Evolutionary conservation across 345 rosid genomes (phyloP).

Genomic region (Boechera divaricarpa): DNA sequence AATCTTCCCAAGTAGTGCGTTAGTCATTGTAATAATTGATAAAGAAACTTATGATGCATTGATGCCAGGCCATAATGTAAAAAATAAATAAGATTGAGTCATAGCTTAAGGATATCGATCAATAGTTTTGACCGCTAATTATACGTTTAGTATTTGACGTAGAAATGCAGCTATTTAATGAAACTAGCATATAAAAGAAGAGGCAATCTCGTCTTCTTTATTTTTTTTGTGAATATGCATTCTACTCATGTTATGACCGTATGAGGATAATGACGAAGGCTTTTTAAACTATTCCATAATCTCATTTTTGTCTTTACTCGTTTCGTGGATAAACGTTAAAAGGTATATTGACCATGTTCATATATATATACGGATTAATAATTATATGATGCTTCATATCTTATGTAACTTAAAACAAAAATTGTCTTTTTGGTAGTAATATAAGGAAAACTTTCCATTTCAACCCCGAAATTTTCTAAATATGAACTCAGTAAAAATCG

Average conservation of each 20-base stretch:
- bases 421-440: too few species aligned
- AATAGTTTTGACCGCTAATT: background rate
- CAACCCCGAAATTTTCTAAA: too few species aligned
- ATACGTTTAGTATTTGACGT: background rate
- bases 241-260: background rate
- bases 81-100: background rate
- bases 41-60: background rate
- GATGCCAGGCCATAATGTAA: background rate
- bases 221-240: background rate
- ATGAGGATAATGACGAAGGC: background rate
- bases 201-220: background rate
- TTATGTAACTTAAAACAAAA: background rate
- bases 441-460: too few species aligned
- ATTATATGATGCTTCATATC: background rate
- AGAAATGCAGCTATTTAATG: background rate
- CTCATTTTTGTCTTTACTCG: background rate
- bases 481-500: too few species aligned
- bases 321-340: background rate
- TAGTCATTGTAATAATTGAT: slow-evolving; percentile 5
- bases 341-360: background rate
- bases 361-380: background rate
- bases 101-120: background rate
- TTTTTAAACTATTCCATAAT: background rate
- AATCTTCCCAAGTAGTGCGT: slow-evolving; percentile 7
- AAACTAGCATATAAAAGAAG: background rate